Base-by-base conservation (phyloP, 108 stramenopile species). In the Fragilaria crotonensis region DNA sequence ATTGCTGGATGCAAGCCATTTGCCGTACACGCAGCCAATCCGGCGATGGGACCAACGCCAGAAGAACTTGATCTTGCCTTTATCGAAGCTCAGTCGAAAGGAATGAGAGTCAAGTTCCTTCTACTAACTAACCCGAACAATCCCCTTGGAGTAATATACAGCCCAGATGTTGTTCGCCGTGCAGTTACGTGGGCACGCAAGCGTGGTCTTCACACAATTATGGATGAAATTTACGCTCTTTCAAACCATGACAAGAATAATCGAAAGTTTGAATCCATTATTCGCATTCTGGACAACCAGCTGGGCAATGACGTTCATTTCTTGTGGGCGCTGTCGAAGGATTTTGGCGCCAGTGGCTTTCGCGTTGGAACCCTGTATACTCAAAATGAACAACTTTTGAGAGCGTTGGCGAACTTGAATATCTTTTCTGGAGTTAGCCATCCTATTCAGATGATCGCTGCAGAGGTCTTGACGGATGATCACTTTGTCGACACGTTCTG, bases 101-200 rank as follows among this genome's bases (percentile, higher is more conserved):
- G 87, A 26, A 49, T 82, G 44, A 77, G 76, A 55, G 81, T 77
- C 19, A 79, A 71, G 46, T 83, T 91, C 27, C 57, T 96, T 0
- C 66, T 96, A 47, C 64, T 96, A 22, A 88, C 89, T 25, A 94
- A 95, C 57, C 96, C 96, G 5, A 80, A 90, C 68, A 96, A 95
- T 68, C 96, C 96, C n/a, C 72, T 95, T 41, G 96, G 89, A 5
- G 70, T 76, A 5, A 72, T 84, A 52, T 90, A 94, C 53, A 29
- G 54, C 20, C 72, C 80, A 3, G 65, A 80, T 17, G 66, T 71
- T 5, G 65, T 95, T 25, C 54, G 57, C 28, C 61, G 62, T 20
- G 52, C 63, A 9, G 69, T 94, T 48, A 44, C 59, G 17, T 96
- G 92, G 92, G 85, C 84, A n/a, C 48, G 90, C 20, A 66, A 71